phyloP scores from a whole-genome alignment of 345 rosid species.

The Eucalyptus microcorys region DNA sequence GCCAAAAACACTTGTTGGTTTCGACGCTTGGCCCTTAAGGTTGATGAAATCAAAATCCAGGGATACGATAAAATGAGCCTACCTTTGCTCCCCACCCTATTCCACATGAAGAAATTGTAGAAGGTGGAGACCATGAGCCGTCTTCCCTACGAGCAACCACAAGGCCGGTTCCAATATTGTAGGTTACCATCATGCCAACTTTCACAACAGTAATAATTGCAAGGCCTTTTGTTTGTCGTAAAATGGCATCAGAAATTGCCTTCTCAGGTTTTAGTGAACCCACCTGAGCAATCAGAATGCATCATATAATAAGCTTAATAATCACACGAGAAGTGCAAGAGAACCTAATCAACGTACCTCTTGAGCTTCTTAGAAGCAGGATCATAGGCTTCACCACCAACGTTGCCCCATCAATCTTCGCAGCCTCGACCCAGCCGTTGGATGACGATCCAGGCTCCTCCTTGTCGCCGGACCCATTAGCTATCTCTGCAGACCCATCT shows the following conservation, averaged over 20 bases:
- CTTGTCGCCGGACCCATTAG: no score
- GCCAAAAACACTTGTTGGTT: neutral
- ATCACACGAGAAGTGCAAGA: neutral
- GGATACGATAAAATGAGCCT: neutral
- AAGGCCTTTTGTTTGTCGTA: constrained; percentile 80
- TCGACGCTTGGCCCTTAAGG: neutral
- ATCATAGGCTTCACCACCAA: no score
- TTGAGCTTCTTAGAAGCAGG: no score
- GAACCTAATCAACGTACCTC: neutral
- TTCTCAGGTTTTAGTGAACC: constrained; percentile 69
- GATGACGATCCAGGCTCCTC: no score
- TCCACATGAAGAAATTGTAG: constrained; percentile 87
- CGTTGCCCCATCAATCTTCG: no score
- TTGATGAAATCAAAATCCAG: neutral
- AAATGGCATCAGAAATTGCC: constrained; percentile 66
- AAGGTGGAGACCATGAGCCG: constrained; percentile 97
- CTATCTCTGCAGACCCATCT: no score
- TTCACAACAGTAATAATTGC: constrained; percentile 76
- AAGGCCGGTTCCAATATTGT: constrained; percentile 87
- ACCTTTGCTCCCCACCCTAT: constrained; percentile 99
- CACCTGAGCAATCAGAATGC: constrained; percentile 30
- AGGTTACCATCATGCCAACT: constrained; percentile 85
- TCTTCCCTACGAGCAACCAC: constrained; percentile 82
- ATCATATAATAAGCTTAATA: neutral
- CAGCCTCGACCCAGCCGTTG: no score